Evolutionary conservation across 805 yeast genomes (phyloP).

Genomic region (Candida bentonensis): DNA sequence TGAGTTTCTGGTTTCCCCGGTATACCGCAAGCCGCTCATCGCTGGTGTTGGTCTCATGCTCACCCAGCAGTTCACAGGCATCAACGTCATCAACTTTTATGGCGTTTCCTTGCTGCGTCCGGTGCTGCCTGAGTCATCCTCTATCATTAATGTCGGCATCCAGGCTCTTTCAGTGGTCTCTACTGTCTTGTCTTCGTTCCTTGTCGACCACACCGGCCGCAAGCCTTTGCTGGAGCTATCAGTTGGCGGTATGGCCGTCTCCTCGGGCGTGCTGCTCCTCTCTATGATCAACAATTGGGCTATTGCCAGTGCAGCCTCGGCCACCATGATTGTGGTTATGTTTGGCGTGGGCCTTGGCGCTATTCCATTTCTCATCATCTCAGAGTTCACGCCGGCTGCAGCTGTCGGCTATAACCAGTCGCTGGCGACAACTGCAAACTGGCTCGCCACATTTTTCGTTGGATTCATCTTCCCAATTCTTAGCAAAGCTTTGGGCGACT

Average conservation of each 20-base stretch:
- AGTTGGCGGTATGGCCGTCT: slow-evolving; percentile 50
- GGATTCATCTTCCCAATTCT: slow-evolving; percentile 72
- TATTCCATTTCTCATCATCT: slow-evolving; percentile 76
- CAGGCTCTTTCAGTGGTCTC: slow-evolving; percentile 62
- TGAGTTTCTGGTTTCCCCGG: slow-evolving; percentile 36
- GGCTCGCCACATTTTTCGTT: slow-evolving; percentile 69
- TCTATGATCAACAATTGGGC: slow-evolving; percentile 44
- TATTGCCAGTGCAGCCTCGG: slow-evolving; percentile 42
- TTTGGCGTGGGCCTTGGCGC: slow-evolving; percentile 95
- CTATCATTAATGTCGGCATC: slow-evolving; percentile 58
- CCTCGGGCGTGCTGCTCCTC: slow-evolving; percentile 47
- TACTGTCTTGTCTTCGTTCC: slow-evolving; percentile 58
- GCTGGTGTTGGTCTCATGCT: slow-evolving; percentile 61
- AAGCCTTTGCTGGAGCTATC: slow-evolving; percentile 58
- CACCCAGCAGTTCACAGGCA: slow-evolving; percentile 87
- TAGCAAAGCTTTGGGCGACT: slow-evolving; percentile 55
- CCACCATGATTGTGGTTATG: slow-evolving; percentile 60
- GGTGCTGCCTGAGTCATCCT: slow-evolving; percentile 58
- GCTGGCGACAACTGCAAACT: slow-evolving; percentile 80
- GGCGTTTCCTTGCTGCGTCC: slow-evolving; percentile 76
- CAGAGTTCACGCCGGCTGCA: slow-evolving; percentile 74
- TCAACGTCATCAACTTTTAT: slow-evolving; percentile 83
- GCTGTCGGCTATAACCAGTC: slow-evolving; percentile 84
- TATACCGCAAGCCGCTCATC: slow-evolving; percentile 41
- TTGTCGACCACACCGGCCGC: slow-evolving; percentile 67